These are phyloP conservation scores for Cicer arietinum DNA, from an alignment of 306 rosid species.

Conservation along the genomic window DNA sequence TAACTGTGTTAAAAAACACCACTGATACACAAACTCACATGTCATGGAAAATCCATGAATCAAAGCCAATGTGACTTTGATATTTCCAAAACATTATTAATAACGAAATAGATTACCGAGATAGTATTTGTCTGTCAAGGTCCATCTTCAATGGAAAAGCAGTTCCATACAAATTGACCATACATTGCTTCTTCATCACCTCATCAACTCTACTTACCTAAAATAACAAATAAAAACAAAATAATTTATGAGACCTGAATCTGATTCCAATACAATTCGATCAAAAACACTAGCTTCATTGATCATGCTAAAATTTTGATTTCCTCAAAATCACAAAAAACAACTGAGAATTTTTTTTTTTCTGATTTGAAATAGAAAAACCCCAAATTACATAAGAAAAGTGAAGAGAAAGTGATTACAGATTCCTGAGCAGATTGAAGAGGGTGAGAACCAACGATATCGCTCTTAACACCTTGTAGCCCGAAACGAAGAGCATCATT, in stretches of 20 bases:
- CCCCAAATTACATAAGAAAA: not conserved
- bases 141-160: conserved; percentile 83
- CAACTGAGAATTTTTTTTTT: too few species aligned
- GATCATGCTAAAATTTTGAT: not conserved
- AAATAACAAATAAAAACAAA: conserved; percentile 20
- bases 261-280: not conserved
- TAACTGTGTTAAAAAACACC: not conserved
- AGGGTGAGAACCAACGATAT: conserved; percentile 75
- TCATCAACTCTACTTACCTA: conserved; percentile 55
- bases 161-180: conserved; percentile 69
- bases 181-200: conserved; percentile 65
- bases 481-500: conserved; percentile 85
- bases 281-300: conserved; percentile 3
- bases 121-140: conserved; percentile 78
- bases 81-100: not conserved
- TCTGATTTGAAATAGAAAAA: not conserved
- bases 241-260: not conserved
- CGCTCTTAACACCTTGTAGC: conserved; percentile 74
- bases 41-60: too few species aligned
- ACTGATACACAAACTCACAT: too few species aligned
- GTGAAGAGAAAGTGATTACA: conserved; percentile 52
- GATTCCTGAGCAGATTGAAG: conserved; percentile 70
- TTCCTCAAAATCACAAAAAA: not conserved
- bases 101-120: conserved; percentile 49
- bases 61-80: not conserved